phyloP scores from a whole-genome alignment of 495 filamentous ascomycete genomes.

The Tetracladium marchalianum region DNA sequence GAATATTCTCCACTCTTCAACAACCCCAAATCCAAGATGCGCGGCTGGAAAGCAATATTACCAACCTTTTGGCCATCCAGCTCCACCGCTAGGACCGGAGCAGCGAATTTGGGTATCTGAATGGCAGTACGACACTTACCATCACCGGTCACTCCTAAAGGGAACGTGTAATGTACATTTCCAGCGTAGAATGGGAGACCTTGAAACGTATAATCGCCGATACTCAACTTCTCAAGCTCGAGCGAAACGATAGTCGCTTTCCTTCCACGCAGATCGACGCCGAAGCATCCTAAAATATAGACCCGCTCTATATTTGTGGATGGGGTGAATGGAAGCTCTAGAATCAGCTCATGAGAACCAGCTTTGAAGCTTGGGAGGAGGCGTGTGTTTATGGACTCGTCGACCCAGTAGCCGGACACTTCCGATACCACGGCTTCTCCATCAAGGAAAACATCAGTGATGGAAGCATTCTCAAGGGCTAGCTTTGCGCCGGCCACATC shows the following conservation, averaged over 20 bases:
- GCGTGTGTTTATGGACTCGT: constrained; percentile 15
- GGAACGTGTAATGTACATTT: constrained; percentile 16
- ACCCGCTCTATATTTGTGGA: constrained; percentile 21
- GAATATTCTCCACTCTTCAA: neutral
- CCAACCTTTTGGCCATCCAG: constrained; percentile 4
- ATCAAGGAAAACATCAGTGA: constrained; percentile 8
- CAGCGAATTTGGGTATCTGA: constrained; percentile 10
- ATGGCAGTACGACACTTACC: constrained; percentile 2
- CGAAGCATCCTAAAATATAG: constrained; percentile 18
- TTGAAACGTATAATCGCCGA: constrained; percentile 13
- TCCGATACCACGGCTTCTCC: neutral
- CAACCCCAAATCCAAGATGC: constrained; percentile 6
- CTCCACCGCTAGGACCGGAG: constrained; percentile 10
- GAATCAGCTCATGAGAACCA: constrained; percentile 7
- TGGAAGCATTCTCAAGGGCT: constrained; percentile 14
- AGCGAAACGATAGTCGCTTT: constrained; percentile 2
- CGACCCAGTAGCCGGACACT: constrained; percentile 15
- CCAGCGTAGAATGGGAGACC: constrained; percentile 21
- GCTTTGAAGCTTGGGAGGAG: constrained; percentile 5
- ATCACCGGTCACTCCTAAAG: neutral
- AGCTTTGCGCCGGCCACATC: constrained; percentile 2
- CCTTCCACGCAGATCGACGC: constrained; percentile 3
- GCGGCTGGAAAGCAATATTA: constrained; percentile 16
- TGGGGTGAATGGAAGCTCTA: constrained; percentile 13
- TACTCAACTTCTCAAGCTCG: constrained; percentile 1